phyloP scores from a whole-genome alignment of 805 yeast genomes.

The Nematodospora valgi region DNA sequence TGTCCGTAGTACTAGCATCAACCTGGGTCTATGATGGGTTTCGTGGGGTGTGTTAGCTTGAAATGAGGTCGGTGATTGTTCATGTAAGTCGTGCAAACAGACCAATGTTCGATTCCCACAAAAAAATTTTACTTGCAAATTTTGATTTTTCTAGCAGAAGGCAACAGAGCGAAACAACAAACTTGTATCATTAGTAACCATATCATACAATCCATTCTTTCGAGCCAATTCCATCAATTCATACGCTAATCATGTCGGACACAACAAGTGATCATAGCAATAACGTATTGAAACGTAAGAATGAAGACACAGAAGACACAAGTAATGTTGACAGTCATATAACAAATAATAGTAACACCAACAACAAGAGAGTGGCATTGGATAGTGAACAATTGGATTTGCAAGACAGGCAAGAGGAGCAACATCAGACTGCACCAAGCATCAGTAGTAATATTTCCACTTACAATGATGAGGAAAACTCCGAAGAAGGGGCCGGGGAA shows the following conservation, averaged over 20 bases:
- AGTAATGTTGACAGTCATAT: constrained; percentile 3
- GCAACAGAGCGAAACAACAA: too few relatives aligned
- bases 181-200: too few relatives aligned
- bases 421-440: constrained; percentile 41
- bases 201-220: too few relatives aligned
- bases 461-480: neutral
- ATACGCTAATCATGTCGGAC: constrained; percentile 4
- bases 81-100: too few relatives aligned
- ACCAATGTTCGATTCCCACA: too few relatives aligned
- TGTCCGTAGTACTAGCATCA: too few relatives aligned
- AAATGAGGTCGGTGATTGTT: too few relatives aligned
- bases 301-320: constrained; percentile 52
- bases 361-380: constrained; percentile 66
- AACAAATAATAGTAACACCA: constrained; percentile 32
- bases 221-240: too few relatives aligned
- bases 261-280: constrained; percentile 1
- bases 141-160: neutral
- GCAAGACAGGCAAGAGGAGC: constrained; percentile 40
- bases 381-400: constrained; percentile 55
- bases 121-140: too few relatives aligned
- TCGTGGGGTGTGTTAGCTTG: too few relatives aligned
- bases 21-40: too few relatives aligned
- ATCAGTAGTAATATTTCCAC: neutral
- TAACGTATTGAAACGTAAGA: constrained; percentile 56
- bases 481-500: too few relatives aligned